Evolutionary conservation across 768 basidiomycete genomes (phyloP), one percentile per base, ranked within the genome.

Genomic region (Dentipellis fragilis): DNA sequence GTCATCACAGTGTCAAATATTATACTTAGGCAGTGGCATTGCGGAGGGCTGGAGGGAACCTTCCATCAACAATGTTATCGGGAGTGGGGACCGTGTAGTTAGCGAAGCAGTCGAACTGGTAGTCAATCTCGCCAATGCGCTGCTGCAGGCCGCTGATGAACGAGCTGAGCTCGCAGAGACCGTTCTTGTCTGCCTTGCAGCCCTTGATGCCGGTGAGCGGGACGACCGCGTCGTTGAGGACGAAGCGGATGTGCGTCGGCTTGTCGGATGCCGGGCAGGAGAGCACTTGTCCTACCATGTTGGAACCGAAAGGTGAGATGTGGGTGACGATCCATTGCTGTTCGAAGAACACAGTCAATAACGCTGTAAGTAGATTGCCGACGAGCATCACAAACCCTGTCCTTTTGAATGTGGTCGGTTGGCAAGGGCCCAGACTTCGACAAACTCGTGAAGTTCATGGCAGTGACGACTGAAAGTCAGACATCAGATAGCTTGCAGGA

Each of bases 201-300:
- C 74, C 75, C 1, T 66, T 57, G 51, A 79, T 66, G n/a, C 73
- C 70, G 2, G 73, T 75, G 12, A 79, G 65, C 11, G 78, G 78
- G 1, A 78, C 66, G 3, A 74, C 69, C 1, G 68, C 78, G 60
- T 80, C 79, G 62, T 80, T 80, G 23, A 78, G 66, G 51, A 78
- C 68, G 65, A 74, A 71, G 17, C 77, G 67, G 57, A 78, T 72
- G 54, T 71, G 63, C 12, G 68, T 65, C 4, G 66, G 60, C 2
- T 50, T 50, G n/a, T 59, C 22, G 21, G 56, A 51, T 8, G 63
- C 66, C 38, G 68, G 65, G 61, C 75, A 79, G 10, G 68, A 65
- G 40, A 78, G 63, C 9, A 79, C 69, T 57, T 80, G 78, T 37
- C 72, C 70, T 23, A 76, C 73, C 38, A 79, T 65, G 62, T 78